Base-by-base conservation (phyloP, 257 asterid species). In the Solanum microdontum region DNA sequence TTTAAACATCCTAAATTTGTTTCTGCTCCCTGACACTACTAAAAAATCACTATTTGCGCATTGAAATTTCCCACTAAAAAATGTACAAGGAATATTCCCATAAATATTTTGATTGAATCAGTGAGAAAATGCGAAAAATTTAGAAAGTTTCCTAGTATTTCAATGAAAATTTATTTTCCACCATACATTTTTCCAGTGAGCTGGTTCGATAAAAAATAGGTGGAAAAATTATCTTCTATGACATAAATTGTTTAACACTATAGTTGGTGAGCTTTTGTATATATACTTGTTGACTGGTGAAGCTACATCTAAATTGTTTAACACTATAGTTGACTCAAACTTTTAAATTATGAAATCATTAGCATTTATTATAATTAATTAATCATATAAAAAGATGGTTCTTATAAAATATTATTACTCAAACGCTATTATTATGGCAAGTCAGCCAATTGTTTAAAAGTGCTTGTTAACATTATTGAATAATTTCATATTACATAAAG, bases 51-150 rank as follows among this genome's bases (percentile, higher is more conserved):
- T 17, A 55, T 19, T 55, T 55, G 4, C 10, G 1, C 11, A 55
- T 55, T 55, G 2, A 6, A 55, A 7, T 55, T 55, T 19, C 1
- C 1, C 24, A 7, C 4, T 7, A 8, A 55, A 55, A 55, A 55
- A 17, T 19, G 0, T 17, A 17, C 3, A 55, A 19, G 1, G 2
- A 3, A 7, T 55, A 0, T 19, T 55, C 2, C 0, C 4, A 55
- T 1, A 55, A 55, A 55, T 55, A 19, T 55, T 55, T 55, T 19
- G 10, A 55, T 55, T 55, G 11, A 55, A 55, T 55, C 0, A 19
- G 0, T 55, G 2, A 6, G n/a, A 55, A 48, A 55, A 19, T 55
- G 11, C 0, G 0, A 3, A 55, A 6, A 55, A 55, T 7, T 55
- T 19, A 17, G 24, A 1, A 55, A 55, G 11, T 19, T 19, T 55